phyloP scores from a whole-genome alignment of 2,329 filamentous ascomycete species.

The Pseudogymnoascus sp. region DNA sequence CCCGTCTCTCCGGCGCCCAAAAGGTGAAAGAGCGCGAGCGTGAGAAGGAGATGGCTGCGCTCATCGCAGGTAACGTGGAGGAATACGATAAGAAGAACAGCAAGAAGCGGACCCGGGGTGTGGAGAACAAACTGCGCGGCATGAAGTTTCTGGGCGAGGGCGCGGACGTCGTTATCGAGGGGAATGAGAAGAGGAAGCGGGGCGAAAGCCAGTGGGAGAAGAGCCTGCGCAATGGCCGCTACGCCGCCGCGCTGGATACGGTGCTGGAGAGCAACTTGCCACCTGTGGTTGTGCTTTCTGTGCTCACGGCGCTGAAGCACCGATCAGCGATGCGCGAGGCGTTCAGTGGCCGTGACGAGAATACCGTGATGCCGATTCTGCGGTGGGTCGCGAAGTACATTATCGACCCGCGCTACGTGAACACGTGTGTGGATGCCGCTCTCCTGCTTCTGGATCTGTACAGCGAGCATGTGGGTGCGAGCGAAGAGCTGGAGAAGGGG shows the following conservation, averaged over 20 bases:
- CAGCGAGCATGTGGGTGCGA: slow-evolving; percentile 67
- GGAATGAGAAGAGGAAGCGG: slow-evolving; percentile 54
- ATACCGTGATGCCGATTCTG: slow-evolving; percentile 71
- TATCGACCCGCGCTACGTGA: slow-evolving; percentile 71
- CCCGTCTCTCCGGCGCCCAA: slow-evolving; percentile 75
- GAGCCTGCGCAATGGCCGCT: slow-evolving; percentile 70
- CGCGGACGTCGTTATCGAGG: slow-evolving; percentile 80
- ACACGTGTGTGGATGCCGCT: slow-evolving; percentile 73
- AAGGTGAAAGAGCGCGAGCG: slow-evolving; percentile 68
- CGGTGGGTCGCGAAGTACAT: slow-evolving; percentile 77
- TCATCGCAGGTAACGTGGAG: slow-evolving; percentile 70
- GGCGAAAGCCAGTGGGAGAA: slow-evolving; percentile 72
- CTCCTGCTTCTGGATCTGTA: slow-evolving; percentile 83
- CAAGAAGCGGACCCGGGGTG: slow-evolving; percentile 51
- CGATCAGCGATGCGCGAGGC: slow-evolving; percentile 76
- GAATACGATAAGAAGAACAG: slow-evolving; percentile 65
- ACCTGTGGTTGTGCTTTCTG: slow-evolving; percentile 59
- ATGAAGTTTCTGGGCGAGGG: slow-evolving; percentile 78
- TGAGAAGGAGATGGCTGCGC: slow-evolving; percentile 75
- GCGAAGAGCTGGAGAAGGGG: slow-evolving; percentile 60
- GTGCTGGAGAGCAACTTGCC: slow-evolving; percentile 57
- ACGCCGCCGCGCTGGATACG: slow-evolving; percentile 68
- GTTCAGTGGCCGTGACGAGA: slow-evolving; percentile 72
- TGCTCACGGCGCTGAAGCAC: slow-evolving; percentile 78
- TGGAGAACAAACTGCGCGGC: slow-evolving; percentile 55